Evolutionary conservation across 2,329 filamentous ascomycete species (phyloP).

Genomic region (Trichoderma hamatum): DNA sequence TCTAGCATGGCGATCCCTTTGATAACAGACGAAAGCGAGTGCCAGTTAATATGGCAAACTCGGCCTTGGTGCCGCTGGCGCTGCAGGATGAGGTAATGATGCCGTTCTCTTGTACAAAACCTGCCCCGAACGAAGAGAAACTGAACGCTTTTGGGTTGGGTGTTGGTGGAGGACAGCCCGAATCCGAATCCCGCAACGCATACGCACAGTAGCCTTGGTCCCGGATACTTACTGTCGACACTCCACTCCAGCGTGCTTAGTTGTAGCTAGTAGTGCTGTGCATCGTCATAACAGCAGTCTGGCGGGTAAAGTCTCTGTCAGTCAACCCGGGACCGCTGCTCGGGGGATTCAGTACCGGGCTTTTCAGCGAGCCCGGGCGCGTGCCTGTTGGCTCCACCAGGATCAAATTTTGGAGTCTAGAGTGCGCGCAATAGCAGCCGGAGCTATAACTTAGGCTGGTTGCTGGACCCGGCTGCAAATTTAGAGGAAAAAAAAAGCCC

Average conservation of each 20-base stretch:
- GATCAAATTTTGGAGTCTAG: neutral
- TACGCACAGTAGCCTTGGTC: neutral
- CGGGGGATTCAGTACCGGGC: conserved; percentile 9
- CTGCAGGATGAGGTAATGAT: conserved; percentile 25
- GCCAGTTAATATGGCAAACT: neutral
- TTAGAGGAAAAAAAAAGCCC: neutral
- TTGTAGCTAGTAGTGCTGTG: neutral
- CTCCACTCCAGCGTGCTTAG: neutral
- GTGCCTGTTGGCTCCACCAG: conserved; percentile 8
- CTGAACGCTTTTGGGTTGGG: neutral
- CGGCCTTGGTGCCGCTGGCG: neutral
- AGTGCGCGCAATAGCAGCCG: neutral
- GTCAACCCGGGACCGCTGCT: neutral
- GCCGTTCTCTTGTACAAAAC: neutral
- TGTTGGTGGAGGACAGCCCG: neutral
- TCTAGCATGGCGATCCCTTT: neutral
- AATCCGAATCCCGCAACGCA: conserved; percentile 4
- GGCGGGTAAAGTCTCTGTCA: conserved; percentile 3
- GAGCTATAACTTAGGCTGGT: neutral
- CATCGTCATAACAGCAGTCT: conserved; percentile 13
- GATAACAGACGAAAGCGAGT: neutral
- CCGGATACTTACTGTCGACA: neutral
- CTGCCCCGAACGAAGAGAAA: neutral
- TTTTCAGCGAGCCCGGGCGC: conserved; percentile 3
- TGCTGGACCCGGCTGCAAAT: neutral